phyloP scores from a whole-genome alignment of 2,329 filamentous ascomycete genomes.

The Trichoderma aggressivum region DNA sequence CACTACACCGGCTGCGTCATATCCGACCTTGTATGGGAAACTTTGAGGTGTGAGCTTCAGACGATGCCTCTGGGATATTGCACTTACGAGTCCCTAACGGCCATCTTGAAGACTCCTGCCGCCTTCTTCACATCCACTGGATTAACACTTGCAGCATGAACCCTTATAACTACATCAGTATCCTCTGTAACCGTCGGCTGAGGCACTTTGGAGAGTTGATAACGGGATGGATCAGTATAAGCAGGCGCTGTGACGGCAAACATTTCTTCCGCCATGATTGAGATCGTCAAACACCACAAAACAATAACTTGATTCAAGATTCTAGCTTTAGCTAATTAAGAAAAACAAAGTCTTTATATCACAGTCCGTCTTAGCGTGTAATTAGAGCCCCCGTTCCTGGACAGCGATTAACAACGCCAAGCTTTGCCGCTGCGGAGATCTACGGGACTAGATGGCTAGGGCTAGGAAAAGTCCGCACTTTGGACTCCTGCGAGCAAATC shows the following conservation, averaged over 20 bases:
- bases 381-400: background rate
- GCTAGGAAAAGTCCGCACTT: background rate
- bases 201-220: background rate
- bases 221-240: background rate
- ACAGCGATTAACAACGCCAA: background rate
- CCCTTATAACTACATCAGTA: background rate
- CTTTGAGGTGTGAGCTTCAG: background rate
- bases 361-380: background rate
- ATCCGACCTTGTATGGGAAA: background rate
- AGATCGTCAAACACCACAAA: background rate
- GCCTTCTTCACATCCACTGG: background rate
- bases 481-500: background rate
- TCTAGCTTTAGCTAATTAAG: background rate
- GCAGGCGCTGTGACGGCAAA: background rate
- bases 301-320: background rate
- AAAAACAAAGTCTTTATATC: background rate
- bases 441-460: background rate
- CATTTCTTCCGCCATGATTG: background rate
- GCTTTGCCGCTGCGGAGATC: background rate
- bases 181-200: background rate
- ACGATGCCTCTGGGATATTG: background rate
- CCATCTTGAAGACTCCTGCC: background rate
- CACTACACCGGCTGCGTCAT: background rate
- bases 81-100: background rate
- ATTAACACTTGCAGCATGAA: background rate